Evolutionary conservation across 106 monocot genomes (phyloP), one percentile per base, ranked within the genome.

Genomic region (Hemerocallis citrina): DNA sequence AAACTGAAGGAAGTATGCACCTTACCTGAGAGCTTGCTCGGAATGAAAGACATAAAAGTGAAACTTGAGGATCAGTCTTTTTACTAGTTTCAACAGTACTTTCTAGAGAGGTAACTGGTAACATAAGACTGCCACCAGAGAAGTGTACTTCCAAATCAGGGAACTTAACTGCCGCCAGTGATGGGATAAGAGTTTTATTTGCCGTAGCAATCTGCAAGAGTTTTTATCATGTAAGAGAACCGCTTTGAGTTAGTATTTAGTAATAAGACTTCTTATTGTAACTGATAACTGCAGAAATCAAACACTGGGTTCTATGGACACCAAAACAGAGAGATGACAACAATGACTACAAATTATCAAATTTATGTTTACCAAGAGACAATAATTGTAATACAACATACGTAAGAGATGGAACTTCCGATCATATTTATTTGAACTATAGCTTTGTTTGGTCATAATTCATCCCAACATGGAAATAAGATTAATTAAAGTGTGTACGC

Each of bases 11-110:
- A n/a, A n/a, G n/a, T n/a, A n/a, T n/a, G n/a, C n/a, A n/a, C n/a
- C 72, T 55, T 55, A 90, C 95, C 86, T 87, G 86, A 41, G 95
- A 96, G 69, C 81, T 96, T 69, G 95, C 90, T 17, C 95, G 86
- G 67, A 96, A 96, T 9, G 95, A 90, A 59, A 96, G 78, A 52
- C 90, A 86, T 56, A 90, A 33, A 54, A 96, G 74, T 52, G 84
- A 68, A 24, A 69, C 83, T 57, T 30, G 44, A 55, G 85, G 73
- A 67, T 34, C 44, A 35, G 55, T 17, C 15, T 43, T 30, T 15
- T 59, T 54, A 58, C 34, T 46, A 25, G 47, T 34, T 42, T 44
- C 34, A 63, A 41, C 34, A 34, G 28, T 59, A 70, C 60, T 68
- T 51, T 75, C 27, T 34, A 34, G 46, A 34, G 62, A 68, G 54